Conservation (phyloP, 768 basidiomycete species). For the Mrakia frigida region DNA sequence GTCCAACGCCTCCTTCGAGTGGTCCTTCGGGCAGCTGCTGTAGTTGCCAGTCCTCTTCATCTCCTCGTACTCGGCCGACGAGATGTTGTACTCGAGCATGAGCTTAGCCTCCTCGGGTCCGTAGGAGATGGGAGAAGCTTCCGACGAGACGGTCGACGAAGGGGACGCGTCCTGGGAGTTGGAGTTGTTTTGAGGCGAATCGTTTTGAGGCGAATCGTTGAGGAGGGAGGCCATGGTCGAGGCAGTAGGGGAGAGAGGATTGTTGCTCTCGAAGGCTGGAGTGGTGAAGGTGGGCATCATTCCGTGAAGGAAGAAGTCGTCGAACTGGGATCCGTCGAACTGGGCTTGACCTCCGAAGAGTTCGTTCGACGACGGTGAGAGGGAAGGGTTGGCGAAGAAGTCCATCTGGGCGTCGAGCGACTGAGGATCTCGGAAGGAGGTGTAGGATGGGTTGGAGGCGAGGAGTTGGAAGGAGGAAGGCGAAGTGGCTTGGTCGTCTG, state of each 20-base stretch:
- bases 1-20: neutral
- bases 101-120: neutral
- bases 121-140: neutral
- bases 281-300: neutral
- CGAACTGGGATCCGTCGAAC: slow-evolving; percentile 18
- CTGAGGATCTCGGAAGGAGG: slow-evolving; percentile 57
- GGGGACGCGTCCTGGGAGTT: neutral
- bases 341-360: slow-evolving; percentile 26
- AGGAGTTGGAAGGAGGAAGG: slow-evolving; percentile 65
- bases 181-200: too few relatives aligned
- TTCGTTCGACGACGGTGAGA: slow-evolving; percentile 19
- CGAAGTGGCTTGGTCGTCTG: slow-evolving; percentile 18
- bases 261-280: neutral
- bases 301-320: slow-evolving; percentile 24
- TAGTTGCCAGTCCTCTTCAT: neutral
- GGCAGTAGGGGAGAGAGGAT: slow-evolving; percentile 1
- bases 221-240: neutral
- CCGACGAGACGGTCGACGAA: neutral
- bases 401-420: slow-evolving; percentile 15
- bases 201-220: neutral
- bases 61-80: neutral
- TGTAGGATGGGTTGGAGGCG: slow-evolving; percentile 76
- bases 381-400: slow-evolving; percentile 1
- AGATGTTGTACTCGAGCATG: neutral
- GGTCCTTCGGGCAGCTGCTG: neutral